A percentile compares a stretch with the other conserved stretches of the same genome.
Conservation (phyloP, 2,329 filamentous ascomycete species). For the Lachnellula subtilissima region DNA sequence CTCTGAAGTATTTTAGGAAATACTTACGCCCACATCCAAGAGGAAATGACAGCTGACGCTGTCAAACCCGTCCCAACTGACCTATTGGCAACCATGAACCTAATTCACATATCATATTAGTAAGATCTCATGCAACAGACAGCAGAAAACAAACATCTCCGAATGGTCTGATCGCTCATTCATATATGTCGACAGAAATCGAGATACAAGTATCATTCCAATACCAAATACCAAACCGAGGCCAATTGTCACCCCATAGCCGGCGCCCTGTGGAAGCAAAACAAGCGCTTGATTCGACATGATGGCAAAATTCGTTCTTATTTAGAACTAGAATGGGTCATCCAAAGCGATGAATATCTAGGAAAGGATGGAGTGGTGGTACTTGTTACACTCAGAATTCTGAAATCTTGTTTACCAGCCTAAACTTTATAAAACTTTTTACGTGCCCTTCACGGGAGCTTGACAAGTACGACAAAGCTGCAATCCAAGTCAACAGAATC, state of each 20-base stretch:
- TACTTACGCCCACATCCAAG: slow-evolving; percentile 86
- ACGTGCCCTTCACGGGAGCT: too few species aligned
- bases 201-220: slow-evolving; percentile 45
- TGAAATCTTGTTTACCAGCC: too few species aligned
- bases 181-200: background rate
- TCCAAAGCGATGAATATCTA: too few species aligned
- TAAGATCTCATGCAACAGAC: slow-evolving; percentile 48
- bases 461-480: too few species aligned
- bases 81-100: slow-evolving; percentile 81
- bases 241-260: slow-evolving; percentile 56
- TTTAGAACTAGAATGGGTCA: too few species aligned
- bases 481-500: too few species aligned
- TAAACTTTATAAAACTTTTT: too few species aligned
- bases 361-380: too few species aligned
- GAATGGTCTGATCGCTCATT: slow-evolving; percentile 6
- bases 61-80: slow-evolving; percentile 84
- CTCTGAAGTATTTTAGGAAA: slow-evolving; percentile 64
- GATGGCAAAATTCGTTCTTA: background rate
- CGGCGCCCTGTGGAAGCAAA: slow-evolving; percentile 22
- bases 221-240: slow-evolving; percentile 58
- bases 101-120: slow-evolving; percentile 80
- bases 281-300: background rate
- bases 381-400: too few species aligned
- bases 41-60: slow-evolving; percentile 78
- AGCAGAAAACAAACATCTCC: slow-evolving; percentile 14